Conservation (phyloP, 1,284 basidiomycete species). For the Cryptococcus maquisensis region DNA sequence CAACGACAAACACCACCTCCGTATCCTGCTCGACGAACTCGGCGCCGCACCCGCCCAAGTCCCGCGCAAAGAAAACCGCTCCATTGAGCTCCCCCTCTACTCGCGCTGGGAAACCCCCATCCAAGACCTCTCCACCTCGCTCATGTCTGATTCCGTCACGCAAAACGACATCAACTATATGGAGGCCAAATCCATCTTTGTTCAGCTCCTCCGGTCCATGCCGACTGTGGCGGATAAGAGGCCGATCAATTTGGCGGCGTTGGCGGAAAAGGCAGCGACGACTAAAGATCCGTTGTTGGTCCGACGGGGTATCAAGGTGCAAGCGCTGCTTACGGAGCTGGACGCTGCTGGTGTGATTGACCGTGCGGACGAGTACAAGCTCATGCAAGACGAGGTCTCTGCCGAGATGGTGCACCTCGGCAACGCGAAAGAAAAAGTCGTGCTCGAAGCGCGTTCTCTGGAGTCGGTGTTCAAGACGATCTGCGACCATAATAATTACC, state of each 20-base stretch:
- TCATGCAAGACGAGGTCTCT: conserved; percentile 95
- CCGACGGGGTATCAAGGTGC: conserved; percentile 96
- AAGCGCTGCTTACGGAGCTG: conserved; percentile 95
- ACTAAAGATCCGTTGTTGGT: conserved; percentile 94
- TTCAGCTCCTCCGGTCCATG: conserved; percentile 92
- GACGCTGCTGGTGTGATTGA: conserved; percentile 88
- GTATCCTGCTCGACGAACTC: conserved; percentile 92
- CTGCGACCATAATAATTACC: conserved; percentile 96
- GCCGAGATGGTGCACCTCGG: conserved; percentile 94
- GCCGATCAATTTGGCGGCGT: conserved; percentile 81
- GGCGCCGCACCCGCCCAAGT: conserved; percentile 89
- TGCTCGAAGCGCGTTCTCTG: conserved; percentile 84
- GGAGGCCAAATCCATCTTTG: conserved; percentile 99
- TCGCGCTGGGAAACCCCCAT: conserved; percentile 99
- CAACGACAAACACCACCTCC: conserved; percentile 94
- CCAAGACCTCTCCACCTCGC: conserved; percentile 90
- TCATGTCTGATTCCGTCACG: conserved; percentile 89
- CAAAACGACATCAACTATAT: conserved; percentile 99
- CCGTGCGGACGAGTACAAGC: conserved; percentile 72
- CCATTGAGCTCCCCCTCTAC: conserved; percentile 87
- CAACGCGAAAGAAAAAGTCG: conserved; percentile 91
- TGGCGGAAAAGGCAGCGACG: conserved; percentile 92
- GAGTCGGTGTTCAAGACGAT: conserved; percentile 99
- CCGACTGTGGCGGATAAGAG: conserved; percentile 76
- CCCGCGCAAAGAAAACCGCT: conserved; percentile 93